Percentiles rank a stretch among this genome's conserved stretches.
phyloP scores from a whole-genome alignment of 2,329 filamentous ascomycete species.

The Lanzia echinophila region DNA sequence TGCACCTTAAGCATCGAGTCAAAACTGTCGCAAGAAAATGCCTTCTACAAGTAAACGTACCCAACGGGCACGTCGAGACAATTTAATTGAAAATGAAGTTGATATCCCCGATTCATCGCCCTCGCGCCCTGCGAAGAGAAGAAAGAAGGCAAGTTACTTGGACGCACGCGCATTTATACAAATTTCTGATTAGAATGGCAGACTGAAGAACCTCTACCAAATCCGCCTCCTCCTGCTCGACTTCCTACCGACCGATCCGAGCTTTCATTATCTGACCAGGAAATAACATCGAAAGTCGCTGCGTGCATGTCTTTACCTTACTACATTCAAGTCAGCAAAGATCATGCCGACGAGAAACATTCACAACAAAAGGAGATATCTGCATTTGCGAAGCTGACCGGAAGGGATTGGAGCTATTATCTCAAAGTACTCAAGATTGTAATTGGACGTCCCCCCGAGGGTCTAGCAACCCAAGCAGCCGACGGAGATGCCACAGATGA shows the following conservation, averaged over 20 bases:
- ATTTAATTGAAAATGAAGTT: conserved; percentile 21
- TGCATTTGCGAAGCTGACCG: conserved; percentile 77
- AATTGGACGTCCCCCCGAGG: conserved; percentile 64
- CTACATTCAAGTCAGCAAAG: conserved; percentile 51
- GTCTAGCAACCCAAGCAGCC: conserved; percentile 26
- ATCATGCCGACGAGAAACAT: conserved; percentile 57
- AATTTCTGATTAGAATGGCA: conserved; percentile 23
- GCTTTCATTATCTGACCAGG: conserved; percentile 37
- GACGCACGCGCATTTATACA: neutral
- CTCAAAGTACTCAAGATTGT: conserved; percentile 68
- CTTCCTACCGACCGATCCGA: conserved; percentile 37
- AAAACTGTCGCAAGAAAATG: conserved; percentile 23
- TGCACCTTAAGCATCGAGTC: conserved; percentile 4
- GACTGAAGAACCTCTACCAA: conserved; percentile 31
- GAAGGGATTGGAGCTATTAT: conserved; percentile 79
- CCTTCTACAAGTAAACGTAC: conserved; percentile 35
- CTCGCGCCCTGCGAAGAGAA: conserved; percentile 55
- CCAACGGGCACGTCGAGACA: conserved; percentile 32
- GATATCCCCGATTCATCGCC: conserved; percentile 44
- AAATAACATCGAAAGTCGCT: conserved; percentile 33
- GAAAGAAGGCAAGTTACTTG: conserved; percentile 47
- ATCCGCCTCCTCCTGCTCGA: conserved; percentile 15
- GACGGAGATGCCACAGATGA: conserved; percentile 26
- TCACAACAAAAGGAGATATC: conserved; percentile 52
- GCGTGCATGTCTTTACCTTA: conserved; percentile 28